Evolutionary conservation across 176 grass and related monocot species (phyloP), one percentile per base, ranked within the genome.

Genomic region (Zoysia pacifica): DNA sequence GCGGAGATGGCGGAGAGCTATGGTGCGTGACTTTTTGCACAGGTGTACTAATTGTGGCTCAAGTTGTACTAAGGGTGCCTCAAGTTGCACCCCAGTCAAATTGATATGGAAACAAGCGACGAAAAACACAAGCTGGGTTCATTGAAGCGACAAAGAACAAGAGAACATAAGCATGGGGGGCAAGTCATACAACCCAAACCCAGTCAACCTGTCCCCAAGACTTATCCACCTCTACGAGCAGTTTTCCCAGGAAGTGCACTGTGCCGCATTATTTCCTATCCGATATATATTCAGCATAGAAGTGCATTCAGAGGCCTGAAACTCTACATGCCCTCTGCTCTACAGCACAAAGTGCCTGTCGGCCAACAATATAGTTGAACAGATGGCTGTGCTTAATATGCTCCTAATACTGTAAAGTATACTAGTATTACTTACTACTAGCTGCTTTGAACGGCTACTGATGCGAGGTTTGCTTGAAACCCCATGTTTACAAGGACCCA

Each of bases 401-500:
- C n/a, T n/a, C n/a, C n/a, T n/a, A n/a, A n/a, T n/a, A n/a, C n/a
- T n/a, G n/a, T n/a, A n/a, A n/a, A n/a, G n/a, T n/a, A n/a, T n/a
- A n/a, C n/a, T n/a, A n/a, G n/a, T n/a, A n/a, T n/a, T n/a, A n/a
- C n/a, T n/a, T n/a, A n/a, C n/a, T n/a, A n/a, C n/a, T n/a, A n/a
- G n/a, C n/a, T n/a, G n/a, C n/a, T n/a, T n/a, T 56, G 75, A 79
- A 74, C 71, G 66, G 46, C 48, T 79, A 40, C 67, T 47, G 5
- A 35, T 11, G 65, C 19, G 78, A 76, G 9, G 12, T 39, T 62
- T 64, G 28, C 47, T 19, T 70, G 74, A 87, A 81, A 77, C 65
- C 14, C 60, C 72, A 82, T 64, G 62, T 70, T 86, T 76, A 86
- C 35, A 18, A 52, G 84, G 65, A 11, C 72, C 72, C 48, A 71